These are phyloP conservation scores for Harringtonia lauricola DNA, from an alignment of 2,329 filamentous ascomycete genomes.

Conservation along the genomic window DNA sequence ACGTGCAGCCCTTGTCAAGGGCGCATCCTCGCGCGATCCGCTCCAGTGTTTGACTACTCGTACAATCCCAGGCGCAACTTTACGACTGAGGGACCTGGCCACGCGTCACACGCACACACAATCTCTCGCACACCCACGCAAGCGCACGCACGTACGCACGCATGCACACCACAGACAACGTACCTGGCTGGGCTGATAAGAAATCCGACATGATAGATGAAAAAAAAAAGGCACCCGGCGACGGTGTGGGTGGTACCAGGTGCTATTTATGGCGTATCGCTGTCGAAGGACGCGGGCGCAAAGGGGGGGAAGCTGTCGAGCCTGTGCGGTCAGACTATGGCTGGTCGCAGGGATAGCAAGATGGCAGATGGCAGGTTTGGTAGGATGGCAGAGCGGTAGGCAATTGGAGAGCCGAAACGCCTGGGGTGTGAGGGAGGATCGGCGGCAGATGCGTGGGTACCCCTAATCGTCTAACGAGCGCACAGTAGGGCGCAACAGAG, in stretches of 20 bases:
- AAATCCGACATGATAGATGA: conserved; percentile 8
- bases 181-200: conserved; percentile 10
- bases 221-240: background rate
- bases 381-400: too few species aligned
- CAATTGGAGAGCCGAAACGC: background rate
- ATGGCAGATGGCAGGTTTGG: conserved; percentile 4
- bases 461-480: conserved; percentile 5
- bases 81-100: background rate
- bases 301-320: background rate
- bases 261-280: background rate
- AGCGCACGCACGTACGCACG: background rate
- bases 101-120: background rate
- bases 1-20: too few species aligned
- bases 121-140: background rate
- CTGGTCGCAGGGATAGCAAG: conserved; percentile 3
- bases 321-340: background rate
- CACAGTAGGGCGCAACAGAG: background rate
- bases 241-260: background rate
- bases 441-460: conserved; percentile 4
- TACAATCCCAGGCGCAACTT: background rate
- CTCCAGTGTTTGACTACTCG: too few species aligned
- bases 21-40: too few species aligned
- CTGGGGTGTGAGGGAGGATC: conserved; percentile 1
- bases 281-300: background rate
- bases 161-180: background rate